Base-by-base conservation (phyloP, 352 stramenopile species). In the Pythium apleroticum region DNA sequence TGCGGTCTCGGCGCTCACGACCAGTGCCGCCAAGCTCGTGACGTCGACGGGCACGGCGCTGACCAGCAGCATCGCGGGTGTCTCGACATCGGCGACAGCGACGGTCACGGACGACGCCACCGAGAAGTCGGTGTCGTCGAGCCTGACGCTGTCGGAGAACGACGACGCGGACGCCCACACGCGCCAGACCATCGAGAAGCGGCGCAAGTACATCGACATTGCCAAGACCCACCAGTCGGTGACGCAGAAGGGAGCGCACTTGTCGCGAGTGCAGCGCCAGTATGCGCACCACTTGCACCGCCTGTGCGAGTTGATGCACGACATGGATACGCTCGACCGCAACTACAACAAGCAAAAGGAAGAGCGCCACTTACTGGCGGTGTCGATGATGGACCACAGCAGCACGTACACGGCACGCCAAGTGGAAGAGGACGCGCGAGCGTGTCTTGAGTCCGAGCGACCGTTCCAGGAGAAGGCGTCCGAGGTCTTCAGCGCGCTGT, bases 401-500 rank as follows among this genome's bases (percentile, higher is more conserved):
- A 65, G 58, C 30, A 66, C 75, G 17, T 67, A 72, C 46, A 54
- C 71, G 25, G 60, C 66, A 11, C 60, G 69, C 14, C 56, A 73
- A 57, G 74, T 84, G 56, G 80, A 90, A 14, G 81, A 91, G 57
- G 80, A 88, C 28, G 77, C 70, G 30, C 52, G 69, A 15, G 57
- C 72, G 24, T 73, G 67, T 31, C 77, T 92, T 71, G 84, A 92
- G 68, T 80, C 71, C 49, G 79, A 75, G n/a, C 56, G 57, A 24
- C 68, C 75, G 22, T 93, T 93, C 56, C 78, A 81, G 43, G 84
- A 88, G 46, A 77, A 81, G 46, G 80, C 84, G 43, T 89, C 81
- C 5, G 84, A 93, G 48, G 79, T 80, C 9, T 89, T 93, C 61
- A 91, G 80, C 48, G 68, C 84, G 24, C 73, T 93, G n/a, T 90